Base-by-base conservation (phyloP, 2,329 filamentous ascomycete species). In the Chrysoporthe puriensis region DNA sequence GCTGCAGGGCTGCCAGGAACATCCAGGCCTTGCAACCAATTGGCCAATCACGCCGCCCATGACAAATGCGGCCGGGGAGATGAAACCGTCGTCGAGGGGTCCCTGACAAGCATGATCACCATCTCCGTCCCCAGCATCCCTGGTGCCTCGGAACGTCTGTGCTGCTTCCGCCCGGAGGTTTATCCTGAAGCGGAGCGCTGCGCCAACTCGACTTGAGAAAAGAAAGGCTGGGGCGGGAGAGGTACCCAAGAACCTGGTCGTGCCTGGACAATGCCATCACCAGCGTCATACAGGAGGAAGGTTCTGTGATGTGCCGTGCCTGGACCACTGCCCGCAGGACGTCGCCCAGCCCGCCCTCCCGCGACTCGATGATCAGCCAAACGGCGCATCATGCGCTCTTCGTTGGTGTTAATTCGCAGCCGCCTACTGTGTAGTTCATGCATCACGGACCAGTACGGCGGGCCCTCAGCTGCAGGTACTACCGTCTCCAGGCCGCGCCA, bases 1-100 rank as follows among this genome's bases (percentile, higher is more conserved):
- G 16, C 34, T 42, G 34, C 56, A 58, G 34, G 56, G 56, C 56
- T 58, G 56, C 56, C 56, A 40, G 56, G 56, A 14, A n/a, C 14
- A 40, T 58, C 56, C 56, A 18, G 56, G 16, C 21, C 34, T 14
- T 16, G 40, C 7, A 9, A 9, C 2, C 21, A 16, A 43, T 32
- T 6, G 40, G n/a, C 57, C 57, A 60, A 60, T 60, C 57, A 60
- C 9, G n/a, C 54, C 16, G 7, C 54, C 34, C 54, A 13, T 16
- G 32, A 16, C 14, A 57, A 2, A 11, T 18, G 34, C 18, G 54
- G 32, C 16, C 34, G 16, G 16, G 54, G 13, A 21, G 54, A 32
- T 57, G 54, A 57, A 57, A 57, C 54, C 54, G 32, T 40, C 6
- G 54, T 32, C 34, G 18, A 18, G 54, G 16, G 34, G 6, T 11